Evolutionary conservation across 2,329 filamentous ascomycete species (phyloP), one percentile per base, ranked within the genome.

Genomic region (Colletotrichum sp.): DNA sequence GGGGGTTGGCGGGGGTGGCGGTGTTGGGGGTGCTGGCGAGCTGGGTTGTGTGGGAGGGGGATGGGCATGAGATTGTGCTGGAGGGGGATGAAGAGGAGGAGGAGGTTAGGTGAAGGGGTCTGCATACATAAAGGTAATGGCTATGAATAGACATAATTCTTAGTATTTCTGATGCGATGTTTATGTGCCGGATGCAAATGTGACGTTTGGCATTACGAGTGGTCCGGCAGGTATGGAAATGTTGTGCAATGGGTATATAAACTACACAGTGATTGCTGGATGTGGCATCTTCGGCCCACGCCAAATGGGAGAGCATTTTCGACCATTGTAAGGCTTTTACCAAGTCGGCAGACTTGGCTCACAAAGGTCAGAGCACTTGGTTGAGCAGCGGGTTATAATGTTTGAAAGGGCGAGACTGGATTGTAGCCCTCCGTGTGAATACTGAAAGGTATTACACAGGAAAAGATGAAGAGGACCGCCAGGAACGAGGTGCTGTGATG

Each of bases 41-140:
- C 69, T 87, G 88, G 78, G 88, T 89, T 75, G 89, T 93, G 11
- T 85, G 84, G 68, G 92, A 94, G 78, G 92, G 92, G 0, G 86
- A 92, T 79, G 92, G 92, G 0, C 92, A 93, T 81, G 92, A 93
- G 82, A 90, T 94, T 62, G 87, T 91, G 86, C 81, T 94, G 3
- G 90, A 92, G 32, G 92, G 92, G 0, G 92, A 93, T 77, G 88
- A 90, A 36, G 81, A 82, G 25, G 65, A 71, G 25, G 74, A 76
- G n/a, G 62, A 55, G 11, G 39, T 27, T 4, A 49, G 64, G 63
- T 36, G 27, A 19, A 49, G 8, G 15, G 4, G 52, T 13, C 16
- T n/a, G 19, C 0, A 2, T 49, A 7, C 0, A 13, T 49, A 7
- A 25, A 25, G 44, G 44, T 49, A 49, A 13, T 49, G n/a, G 7